Conservation (phyloP, 768 basidiomycete species). For the Suillus alpinus region DNA sequence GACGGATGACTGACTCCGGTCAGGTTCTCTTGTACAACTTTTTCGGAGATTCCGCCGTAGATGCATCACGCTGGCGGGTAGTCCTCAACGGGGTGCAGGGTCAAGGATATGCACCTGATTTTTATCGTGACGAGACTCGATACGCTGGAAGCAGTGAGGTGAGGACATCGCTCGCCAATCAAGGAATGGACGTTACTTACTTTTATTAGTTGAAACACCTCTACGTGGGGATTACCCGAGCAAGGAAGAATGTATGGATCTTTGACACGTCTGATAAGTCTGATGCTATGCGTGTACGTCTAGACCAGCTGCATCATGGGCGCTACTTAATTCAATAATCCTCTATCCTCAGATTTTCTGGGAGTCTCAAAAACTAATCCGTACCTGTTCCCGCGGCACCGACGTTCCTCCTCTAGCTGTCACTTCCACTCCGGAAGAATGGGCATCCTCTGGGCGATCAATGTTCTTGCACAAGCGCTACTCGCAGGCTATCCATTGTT, state of each 20-base stretch:
- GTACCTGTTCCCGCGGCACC: slow-evolving; percentile 44
- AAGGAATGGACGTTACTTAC: not conserved
- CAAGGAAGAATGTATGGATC: slow-evolving; percentile 69
- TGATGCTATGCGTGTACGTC: slow-evolving; percentile 54
- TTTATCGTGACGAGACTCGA: slow-evolving; percentile 39
- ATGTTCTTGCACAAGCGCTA: slow-evolving; percentile 37
- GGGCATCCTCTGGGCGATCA: slow-evolving; percentile 37
- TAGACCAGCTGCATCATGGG: not conserved
- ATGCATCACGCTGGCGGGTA: slow-evolving; percentile 55
- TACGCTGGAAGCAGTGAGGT: slow-evolving; percentile 59
- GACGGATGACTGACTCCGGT: not conserved
- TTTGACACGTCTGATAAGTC: slow-evolving; percentile 56
- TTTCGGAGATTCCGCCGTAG: slow-evolving; percentile 60
- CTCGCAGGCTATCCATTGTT: slow-evolving; percentile 53
- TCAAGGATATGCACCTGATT: slow-evolving; percentile 38
- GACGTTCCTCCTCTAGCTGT: slow-evolving; percentile 54
- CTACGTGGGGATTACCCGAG: slow-evolving; percentile 71
- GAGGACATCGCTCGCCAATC: slow-evolving; percentile 5
- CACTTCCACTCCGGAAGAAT: slow-evolving; percentile 45
- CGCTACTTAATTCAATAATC: not conserved
- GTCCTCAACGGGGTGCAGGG: slow-evolving; percentile 42
- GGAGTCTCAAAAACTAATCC: slow-evolving; percentile 42
- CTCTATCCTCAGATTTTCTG: slow-evolving; percentile 44
- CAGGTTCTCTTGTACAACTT: slow-evolving; percentile 76
- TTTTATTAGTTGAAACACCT: slow-evolving; percentile 54